Conservation (phyloP, 495 filamentous ascomycete species). For the Bombardia bombarda region DNA sequence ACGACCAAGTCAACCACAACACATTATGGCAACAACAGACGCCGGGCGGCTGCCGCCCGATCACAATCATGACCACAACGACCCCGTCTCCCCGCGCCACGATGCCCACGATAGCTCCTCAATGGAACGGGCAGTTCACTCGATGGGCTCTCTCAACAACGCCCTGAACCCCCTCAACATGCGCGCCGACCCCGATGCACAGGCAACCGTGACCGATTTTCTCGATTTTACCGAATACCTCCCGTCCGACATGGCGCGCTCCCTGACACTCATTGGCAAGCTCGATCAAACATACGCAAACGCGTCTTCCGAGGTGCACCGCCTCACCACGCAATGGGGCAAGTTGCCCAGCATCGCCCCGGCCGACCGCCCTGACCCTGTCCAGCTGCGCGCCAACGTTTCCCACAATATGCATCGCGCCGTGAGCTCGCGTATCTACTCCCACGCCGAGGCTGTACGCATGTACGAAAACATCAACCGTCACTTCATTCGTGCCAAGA, state of each 20-base stretch:
- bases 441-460: constrained; percentile 75
- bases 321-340: constrained; percentile 66
- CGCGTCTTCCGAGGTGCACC: constrained; percentile 58
- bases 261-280: constrained; percentile 77
- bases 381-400: constrained; percentile 64
- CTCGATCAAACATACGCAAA: constrained; percentile 67
- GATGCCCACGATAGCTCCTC: constrained; percentile 15
- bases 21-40: constrained; percentile 9
- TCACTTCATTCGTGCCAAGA: constrained; percentile 66
- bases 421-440: constrained; percentile 64
- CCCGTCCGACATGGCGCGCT: constrained; percentile 84
- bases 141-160: constrained; percentile 17
- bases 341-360: constrained; percentile 54
- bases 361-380: constrained; percentile 33
- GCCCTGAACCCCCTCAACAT: constrained; percentile 26
- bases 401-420: constrained; percentile 66
- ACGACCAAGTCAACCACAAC: background rate
- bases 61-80: background rate
- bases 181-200: constrained; percentile 78
- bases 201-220: constrained; percentile 89
- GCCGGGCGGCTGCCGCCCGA: constrained; percentile 21
- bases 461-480: constrained; percentile 70
- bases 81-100: constrained; percentile 30
- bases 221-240: constrained; percentile 96
- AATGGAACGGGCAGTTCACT: constrained; percentile 21